Evolutionary conservation across 352 stramenopile genomes (phyloP), one percentile per base, ranked within the genome.

Genomic region (Globisporangium spinosum): DNA sequence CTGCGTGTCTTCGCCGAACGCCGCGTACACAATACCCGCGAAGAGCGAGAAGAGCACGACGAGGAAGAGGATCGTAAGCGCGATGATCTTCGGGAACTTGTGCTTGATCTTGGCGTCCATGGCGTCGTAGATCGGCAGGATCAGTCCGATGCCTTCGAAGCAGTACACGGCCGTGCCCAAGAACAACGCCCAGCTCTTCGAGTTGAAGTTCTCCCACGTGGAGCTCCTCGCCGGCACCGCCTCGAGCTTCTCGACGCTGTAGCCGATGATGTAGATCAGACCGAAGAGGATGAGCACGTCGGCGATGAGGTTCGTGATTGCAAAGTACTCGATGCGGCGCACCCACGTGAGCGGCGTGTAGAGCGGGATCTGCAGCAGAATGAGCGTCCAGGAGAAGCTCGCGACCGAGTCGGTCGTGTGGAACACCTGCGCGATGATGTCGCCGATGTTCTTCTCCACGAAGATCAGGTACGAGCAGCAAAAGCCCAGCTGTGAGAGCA

Each of bases 381-480:
- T 84, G 20, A 90, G 74, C 61, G 73, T 83, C 74, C 80, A 77
- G 27, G 77, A 82, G 27, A 74, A 83, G 9, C 77, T 83, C 32
- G 75, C 78, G n/a, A 75, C 69, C 10, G 78, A 83, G 51, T 73
- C 69, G 32, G 78, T 61, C 29, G 77, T 73, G 32, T 77, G 69
- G 40, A 90, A 87, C 0, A 76, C 70, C 43, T 83, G 79, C 54
- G 78, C 71, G 59, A 90, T 74, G 43, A 90, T 78, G 51, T 88
- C 77, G 29, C 76, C 78, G 22, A 90, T 80, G 65, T 90, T 90
- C 68, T 85, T 78, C 64, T 87, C 80, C 58, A 90, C 82, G 62
- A 90, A 90, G 55, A 90, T 90, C 35, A 89, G 72, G 66, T 90
- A 90, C 65, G 82, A 89, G 67, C 82, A 90, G 69, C 82, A 90